These are phyloP conservation scores for Paratinospora sagittata DNA, from an alignment of 164 flowering plant genomes.

Conservation along the genomic window DNA sequence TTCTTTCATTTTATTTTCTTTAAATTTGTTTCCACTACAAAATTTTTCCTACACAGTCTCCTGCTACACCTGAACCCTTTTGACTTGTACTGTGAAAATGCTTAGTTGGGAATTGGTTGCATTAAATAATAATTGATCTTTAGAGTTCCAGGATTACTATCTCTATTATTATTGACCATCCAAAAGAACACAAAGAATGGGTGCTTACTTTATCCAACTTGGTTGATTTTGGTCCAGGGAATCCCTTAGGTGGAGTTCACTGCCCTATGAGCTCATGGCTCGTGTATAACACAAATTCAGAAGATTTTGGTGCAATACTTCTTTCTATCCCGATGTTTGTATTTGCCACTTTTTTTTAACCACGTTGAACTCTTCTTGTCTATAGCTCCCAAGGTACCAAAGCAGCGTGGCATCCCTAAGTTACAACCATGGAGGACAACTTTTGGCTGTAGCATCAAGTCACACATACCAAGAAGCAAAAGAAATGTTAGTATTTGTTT, in stretches of 20 bases:
- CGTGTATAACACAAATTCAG: not conserved
- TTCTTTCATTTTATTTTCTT: not conserved
- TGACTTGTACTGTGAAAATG: not conserved
- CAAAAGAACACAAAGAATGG: not conserved
- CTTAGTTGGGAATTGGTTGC: not conserved
- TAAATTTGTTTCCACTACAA: not conserved
- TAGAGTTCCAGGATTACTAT: not conserved
- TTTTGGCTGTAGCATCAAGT: constrained; percentile 83
- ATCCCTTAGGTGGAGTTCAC: not conserved
- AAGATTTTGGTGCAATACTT: not conserved
- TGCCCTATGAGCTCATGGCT: not conserved
- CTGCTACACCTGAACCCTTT: not conserved
- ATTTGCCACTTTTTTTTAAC: not conserved
- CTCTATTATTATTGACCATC: not conserved
- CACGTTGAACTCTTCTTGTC: constrained; percentile 3
- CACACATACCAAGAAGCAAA: constrained; percentile 64
- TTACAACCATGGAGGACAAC: constrained; percentile 56
- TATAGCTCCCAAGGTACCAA: constrained; percentile 41
- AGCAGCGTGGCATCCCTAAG: constrained; percentile 70
- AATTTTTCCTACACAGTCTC: not conserved
- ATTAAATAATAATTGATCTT: not conserved
- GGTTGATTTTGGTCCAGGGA: not conserved
- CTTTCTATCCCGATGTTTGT: not conserved
- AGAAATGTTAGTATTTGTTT: constrained; percentile 46
- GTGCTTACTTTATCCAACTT: not conserved